A percentile compares a stretch with the other conserved stretches of the same genome.
phyloP scores from a whole-genome alignment of 2,329 filamentous ascomycete species.

The Torrubiella hemipterigena region DNA sequence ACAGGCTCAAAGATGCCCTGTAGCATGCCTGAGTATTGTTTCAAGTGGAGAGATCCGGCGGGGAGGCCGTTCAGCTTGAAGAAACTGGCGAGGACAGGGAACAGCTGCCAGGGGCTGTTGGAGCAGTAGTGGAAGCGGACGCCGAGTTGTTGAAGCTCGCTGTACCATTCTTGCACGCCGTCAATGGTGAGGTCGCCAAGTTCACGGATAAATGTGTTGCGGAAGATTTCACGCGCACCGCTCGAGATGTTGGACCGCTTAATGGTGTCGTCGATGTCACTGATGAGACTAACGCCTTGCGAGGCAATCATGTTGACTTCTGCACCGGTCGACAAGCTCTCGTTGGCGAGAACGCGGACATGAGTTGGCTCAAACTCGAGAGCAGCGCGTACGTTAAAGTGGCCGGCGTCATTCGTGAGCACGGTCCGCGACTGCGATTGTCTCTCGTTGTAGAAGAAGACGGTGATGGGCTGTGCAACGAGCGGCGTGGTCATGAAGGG shows the following conservation, averaged over 20 bases:
- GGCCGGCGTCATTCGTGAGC: conserved; percentile 75
- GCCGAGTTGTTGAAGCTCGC: conserved; percentile 60
- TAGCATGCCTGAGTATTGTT: conserved; percentile 93
- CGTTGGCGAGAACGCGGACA: conserved; percentile 75
- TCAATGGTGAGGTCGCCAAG: conserved; percentile 70
- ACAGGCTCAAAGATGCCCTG: conserved; percentile 98
- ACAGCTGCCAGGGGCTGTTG: conserved; percentile 98
- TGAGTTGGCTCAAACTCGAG: conserved; percentile 87
- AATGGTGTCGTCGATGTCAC: conserved; percentile 94
- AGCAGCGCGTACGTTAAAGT: conserved; percentile 70
- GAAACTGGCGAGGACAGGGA: conserved; percentile 75
- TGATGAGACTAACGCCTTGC: conserved; percentile 80
- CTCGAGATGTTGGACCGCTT: conserved; percentile 85
- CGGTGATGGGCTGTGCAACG: conserved; percentile 65
- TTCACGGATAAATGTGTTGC: conserved; percentile 88
- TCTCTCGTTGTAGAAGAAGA: conserved; percentile 88
- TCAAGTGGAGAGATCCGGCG: conserved; percentile 82
- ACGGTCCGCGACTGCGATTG: conserved; percentile 76
- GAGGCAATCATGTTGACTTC: conserved; percentile 67
- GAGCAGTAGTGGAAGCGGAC: conserved; percentile 94
- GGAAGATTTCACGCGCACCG: conserved; percentile 87
- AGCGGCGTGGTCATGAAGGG: conserved; percentile 85
- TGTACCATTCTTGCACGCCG: conserved; percentile 87
- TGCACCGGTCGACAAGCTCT: conserved; percentile 71
- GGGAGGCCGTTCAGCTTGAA: conserved; percentile 74